These are phyloP conservation scores for Furcasterigmium furcatum DNA, from an alignment of 2,329 filamentous ascomycete species.

Conservation along the genomic window DNA sequence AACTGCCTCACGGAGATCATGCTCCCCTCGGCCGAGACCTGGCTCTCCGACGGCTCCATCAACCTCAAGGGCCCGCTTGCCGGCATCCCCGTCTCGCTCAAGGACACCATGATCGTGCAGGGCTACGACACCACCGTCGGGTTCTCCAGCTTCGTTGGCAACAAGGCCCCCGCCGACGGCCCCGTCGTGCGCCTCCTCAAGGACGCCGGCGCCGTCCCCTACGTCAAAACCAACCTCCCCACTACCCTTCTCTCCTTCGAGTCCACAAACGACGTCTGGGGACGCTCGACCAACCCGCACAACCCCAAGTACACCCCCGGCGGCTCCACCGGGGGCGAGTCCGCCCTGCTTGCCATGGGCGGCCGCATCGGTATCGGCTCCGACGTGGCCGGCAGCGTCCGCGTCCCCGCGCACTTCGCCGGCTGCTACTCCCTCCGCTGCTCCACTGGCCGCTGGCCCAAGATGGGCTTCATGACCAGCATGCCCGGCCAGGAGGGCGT, in stretches of 20 bases:
- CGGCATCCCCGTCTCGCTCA: constrained; percentile 82
- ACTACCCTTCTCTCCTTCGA: constrained; percentile 86
- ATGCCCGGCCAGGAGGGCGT: constrained; percentile 94
- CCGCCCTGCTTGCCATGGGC: constrained; percentile 75
- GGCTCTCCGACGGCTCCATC: constrained; percentile 54
- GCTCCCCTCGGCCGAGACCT: constrained; percentile 72
- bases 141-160: constrained; percentile 69
- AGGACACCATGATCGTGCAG: constrained; percentile 75
- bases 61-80: constrained; percentile 81
- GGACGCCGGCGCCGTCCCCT: constrained; percentile 83
- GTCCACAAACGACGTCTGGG: constrained; percentile 77
- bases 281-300: constrained; percentile 77
- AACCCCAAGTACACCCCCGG: constrained; percentile 82
- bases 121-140: constrained; percentile 83
- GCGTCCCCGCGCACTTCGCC: constrained; percentile 83
- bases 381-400: constrained; percentile 86
- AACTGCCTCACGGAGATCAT: constrained; percentile 90
- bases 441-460: constrained; percentile 88
- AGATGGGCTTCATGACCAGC: constrained; percentile 76
- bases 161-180: constrained; percentile 66
- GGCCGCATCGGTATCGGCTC: constrained; percentile 87
- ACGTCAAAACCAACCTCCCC: constrained; percentile 89
- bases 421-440: constrained; percentile 86
- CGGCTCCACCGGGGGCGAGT: constrained; percentile 84
- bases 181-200: constrained; percentile 74